Evolutionary conservation across 768 basidiomycete species (phyloP), one percentile per base, ranked within the genome.

Genomic region (Tricholoma bakamatsutake): DNA sequence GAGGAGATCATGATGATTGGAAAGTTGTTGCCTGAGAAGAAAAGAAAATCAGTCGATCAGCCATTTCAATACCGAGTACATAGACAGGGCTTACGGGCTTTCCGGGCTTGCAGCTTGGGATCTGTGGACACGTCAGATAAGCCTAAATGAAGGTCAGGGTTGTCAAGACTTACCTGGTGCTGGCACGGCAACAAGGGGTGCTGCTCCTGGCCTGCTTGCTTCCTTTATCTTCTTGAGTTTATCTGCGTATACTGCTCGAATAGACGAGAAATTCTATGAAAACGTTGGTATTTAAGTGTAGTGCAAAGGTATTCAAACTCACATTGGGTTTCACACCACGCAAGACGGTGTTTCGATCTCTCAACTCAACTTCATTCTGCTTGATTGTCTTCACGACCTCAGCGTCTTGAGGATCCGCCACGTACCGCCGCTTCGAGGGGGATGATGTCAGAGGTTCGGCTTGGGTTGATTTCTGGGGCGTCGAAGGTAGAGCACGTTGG

Each of bases 1-100:
- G 94, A 96, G 0, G 95, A 96, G 42, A 99, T 94, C 76, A 98
- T 89, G 70, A 98, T 97, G 65, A 99, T 98, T 0, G 96, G 96
- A 71, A 88, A 88, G 64, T 80, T 83, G 65, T 84, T 84, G 60
- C 81, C 87, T 90, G 68, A 6, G 27, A 47, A 47, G 46, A 28
- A 46, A 28, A n/a, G 1, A n/a, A 45, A 24, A 13, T 27, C 3
- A 8, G 31, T 31, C n/a, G 15, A 31, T 17, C 7, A 48, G 13
- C 10, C n/a, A n/a, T 31, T 48, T 30, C 15, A 15, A 30, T 31
- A 7, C 13, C 17, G 15, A 24, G n/a, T n/a, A 9, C 5, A 33
- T 42, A 10, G 33, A 42, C 21, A 47, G 30, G 2, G 76, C 86
- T 58, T 65, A 86, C 88, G 80, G 37, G 85, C 78, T 80, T 90